Percentiles rank a stretch among this genome's conserved stretches.
phyloP scores from a whole-genome alignment of 2,329 filamentous ascomycete genomes.

The Immersiporthe knoxdaviesiana region DNA sequence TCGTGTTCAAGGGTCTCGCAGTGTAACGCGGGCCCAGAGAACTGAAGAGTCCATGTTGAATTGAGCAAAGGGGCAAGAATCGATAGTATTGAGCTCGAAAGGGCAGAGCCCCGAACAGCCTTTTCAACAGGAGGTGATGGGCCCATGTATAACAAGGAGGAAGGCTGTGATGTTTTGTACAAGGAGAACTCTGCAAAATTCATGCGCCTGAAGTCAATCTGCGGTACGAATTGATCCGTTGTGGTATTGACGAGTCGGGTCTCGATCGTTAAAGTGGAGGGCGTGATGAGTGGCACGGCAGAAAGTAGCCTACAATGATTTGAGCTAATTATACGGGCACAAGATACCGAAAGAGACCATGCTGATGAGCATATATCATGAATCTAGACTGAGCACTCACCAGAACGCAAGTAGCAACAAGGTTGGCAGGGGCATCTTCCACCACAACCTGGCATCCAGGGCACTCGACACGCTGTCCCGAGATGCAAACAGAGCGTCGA shows the following conservation, averaged over 20 bases:
- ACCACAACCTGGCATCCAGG: background rate
- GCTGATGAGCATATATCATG: background rate
- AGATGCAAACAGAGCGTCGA: background rate
- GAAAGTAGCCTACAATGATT: background rate
- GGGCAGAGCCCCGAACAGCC: background rate
- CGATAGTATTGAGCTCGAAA: background rate
- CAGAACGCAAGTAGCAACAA: background rate
- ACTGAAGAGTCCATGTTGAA: background rate
- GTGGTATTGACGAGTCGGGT: background rate
- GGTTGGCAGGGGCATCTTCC: background rate
- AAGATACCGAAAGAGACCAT: background rate
- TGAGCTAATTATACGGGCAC: too few species aligned
- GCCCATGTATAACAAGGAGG: too few species aligned
- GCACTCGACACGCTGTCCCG: constrained; percentile 1
- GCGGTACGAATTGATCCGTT: background rate
- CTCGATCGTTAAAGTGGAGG: background rate
- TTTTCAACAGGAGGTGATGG: background rate
- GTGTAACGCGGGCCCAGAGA: background rate
- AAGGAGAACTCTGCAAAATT: background rate
- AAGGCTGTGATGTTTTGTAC: too few species aligned
- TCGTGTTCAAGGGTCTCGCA: background rate
- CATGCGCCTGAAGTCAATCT: background rate
- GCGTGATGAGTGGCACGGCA: background rate
- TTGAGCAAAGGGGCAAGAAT: background rate
- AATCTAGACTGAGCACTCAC: background rate